These are phyloP conservation scores for Pseudofabraea citricarpa DNA, from an alignment of 2,329 filamentous ascomycete species.

Conservation along the genomic window DNA sequence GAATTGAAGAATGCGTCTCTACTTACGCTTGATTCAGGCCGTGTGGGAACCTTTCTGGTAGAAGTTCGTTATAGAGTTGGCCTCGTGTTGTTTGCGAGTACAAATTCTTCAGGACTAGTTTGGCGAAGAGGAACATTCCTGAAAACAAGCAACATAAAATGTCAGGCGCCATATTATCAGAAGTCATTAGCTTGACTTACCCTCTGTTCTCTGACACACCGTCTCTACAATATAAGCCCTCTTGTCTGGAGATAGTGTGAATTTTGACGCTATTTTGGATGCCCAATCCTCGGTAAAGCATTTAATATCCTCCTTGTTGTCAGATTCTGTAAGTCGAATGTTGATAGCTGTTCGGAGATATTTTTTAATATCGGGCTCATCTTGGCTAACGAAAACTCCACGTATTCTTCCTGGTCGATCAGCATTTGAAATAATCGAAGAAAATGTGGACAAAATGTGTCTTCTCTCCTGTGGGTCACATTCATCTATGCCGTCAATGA, in stretches of 20 bases:
- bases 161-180: not conserved
- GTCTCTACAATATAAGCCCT: conserved; percentile 13
- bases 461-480: conserved; percentile 28
- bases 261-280: conserved; percentile 21
- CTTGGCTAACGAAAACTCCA: conserved; percentile 32
- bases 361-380: conserved; percentile 27
- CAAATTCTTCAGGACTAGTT: conserved; percentile 17
- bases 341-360: conserved; percentile 18
- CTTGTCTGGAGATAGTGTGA: conserved; percentile 11
- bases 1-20: too few species aligned
- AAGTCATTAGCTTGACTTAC: conserved; percentile 23
- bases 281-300: conserved; percentile 18
- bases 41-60: not conserved
- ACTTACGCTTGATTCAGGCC: not conserved
- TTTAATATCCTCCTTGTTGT: conserved; percentile 29
- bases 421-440: conserved; percentile 6
- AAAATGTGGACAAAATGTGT: conserved; percentile 27
- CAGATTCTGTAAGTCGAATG: conserved; percentile 17
- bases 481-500: conserved; percentile 40
- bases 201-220: conserved; percentile 16
- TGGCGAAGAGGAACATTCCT: conserved; percentile 24
- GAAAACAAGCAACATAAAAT: conserved; percentile 1
- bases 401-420: conserved; percentile 15
- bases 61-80: not conserved
- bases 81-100: conserved; percentile 2